These are phyloP conservation scores for Diplodia seriata DNA, from an alignment of 2,329 filamentous ascomycete species.

Conservation along the genomic window DNA sequence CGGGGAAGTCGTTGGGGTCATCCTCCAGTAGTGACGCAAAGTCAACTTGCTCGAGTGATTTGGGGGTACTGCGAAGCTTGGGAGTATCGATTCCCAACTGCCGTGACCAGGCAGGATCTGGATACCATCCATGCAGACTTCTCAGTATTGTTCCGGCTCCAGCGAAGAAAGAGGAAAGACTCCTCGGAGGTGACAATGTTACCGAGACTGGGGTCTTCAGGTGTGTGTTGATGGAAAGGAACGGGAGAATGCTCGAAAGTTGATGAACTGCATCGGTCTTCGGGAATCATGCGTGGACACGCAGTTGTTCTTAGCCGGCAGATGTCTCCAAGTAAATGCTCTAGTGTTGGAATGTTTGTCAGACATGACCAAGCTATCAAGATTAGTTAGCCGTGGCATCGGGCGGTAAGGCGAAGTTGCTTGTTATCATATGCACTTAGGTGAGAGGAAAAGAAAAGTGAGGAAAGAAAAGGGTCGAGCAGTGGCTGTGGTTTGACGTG, in stretches of 20 bases:
- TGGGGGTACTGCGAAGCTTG: background rate
- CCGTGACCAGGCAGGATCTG: background rate
- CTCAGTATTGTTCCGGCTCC: background rate
- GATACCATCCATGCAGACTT: background rate
- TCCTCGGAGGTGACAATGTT: background rate
- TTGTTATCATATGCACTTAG: background rate
- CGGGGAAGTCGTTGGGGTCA: background rate
- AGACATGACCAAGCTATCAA: background rate
- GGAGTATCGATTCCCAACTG: background rate
- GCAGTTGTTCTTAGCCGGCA: background rate
- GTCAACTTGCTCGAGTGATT: background rate
- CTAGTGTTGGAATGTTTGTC: background rate
- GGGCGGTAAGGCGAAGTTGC: background rate
- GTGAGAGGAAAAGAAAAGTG: background rate
- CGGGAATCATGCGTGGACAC: background rate
- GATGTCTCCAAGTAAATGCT: background rate
- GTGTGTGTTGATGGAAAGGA: background rate
- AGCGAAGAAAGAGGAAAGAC: background rate
- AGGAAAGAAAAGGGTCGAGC: background rate
- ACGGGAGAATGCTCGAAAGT: background rate
- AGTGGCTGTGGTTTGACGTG: background rate
- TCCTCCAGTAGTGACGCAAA: background rate
- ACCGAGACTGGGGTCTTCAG: background rate
- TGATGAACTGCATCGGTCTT: background rate
- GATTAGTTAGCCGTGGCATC: background rate